Evolutionary conservation across 495 filamentous ascomycete genomes (phyloP).

Genomic region (Lepidopterella palustris): DNA sequence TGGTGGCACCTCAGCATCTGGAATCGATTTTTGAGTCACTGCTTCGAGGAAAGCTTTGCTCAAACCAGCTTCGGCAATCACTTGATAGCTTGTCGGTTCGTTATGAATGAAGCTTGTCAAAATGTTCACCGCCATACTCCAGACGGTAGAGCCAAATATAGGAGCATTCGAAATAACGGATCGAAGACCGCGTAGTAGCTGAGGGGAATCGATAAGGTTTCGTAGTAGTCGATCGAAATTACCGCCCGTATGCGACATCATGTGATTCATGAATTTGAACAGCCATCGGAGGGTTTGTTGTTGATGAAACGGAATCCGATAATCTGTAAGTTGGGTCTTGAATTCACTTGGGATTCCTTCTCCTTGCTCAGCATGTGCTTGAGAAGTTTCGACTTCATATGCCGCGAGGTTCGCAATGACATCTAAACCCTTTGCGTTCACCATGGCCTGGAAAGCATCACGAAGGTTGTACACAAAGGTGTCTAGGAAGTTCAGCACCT

Average conservation of each 20-base stretch:
- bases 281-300: constrained; percentile 89
- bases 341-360: constrained; percentile 69
- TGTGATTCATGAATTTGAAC: constrained; percentile 91
- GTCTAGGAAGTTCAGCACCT: constrained; percentile 78
- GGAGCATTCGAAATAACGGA: constrained; percentile 71
- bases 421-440: constrained; percentile 74
- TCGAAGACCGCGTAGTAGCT: constrained; percentile 67
- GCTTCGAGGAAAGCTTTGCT: constrained; percentile 76
- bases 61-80: constrained; percentile 88
- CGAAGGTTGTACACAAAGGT: constrained; percentile 73
- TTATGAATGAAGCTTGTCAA: constrained; percentile 97
- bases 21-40: constrained; percentile 56
- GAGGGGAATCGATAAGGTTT: constrained; percentile 90
- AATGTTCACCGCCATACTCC: constrained; percentile 86
- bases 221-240: constrained; percentile 83
- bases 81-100: constrained; percentile 93
- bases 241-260: constrained; percentile 79
- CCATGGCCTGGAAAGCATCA: constrained; percentile 72
- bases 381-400: constrained; percentile 67
- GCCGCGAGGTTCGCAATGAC: constrained; percentile 77
- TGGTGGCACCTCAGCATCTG: constrained; percentile 35
- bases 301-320: constrained; percentile 82
- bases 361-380: constrained; percentile 55
- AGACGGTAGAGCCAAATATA: constrained; percentile 82
- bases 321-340: constrained; percentile 79